These are phyloP conservation scores for Ophiostoma quercus DNA, from an alignment of 2,329 filamentous ascomycete genomes.

Conservation along the genomic window DNA sequence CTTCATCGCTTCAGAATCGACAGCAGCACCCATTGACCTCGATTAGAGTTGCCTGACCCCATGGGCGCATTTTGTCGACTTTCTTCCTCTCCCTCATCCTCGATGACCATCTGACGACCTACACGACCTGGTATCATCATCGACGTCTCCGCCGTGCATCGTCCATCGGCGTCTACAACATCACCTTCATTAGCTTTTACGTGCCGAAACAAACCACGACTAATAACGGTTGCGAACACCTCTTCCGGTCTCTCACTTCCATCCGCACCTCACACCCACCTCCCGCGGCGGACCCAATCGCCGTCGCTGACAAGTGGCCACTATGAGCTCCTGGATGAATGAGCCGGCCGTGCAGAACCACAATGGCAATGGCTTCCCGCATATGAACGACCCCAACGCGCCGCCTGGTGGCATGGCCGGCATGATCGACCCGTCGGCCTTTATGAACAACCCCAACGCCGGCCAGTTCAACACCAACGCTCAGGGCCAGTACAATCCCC, in stretches of 20 bases:
- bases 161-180: background rate
- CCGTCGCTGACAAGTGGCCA: conserved; percentile 29
- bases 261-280: conserved; percentile 10
- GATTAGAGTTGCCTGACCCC: conserved; percentile 24
- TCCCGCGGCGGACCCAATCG: conserved; percentile 31
- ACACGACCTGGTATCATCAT: conserved; percentile 2
- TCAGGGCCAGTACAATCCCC: conserved; percentile 55
- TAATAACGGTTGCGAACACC: background rate
- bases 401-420: conserved; percentile 39
- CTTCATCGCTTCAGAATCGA: background rate
- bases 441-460: conserved; percentile 48
- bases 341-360: conserved; percentile 63
- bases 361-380: conserved; percentile 64
- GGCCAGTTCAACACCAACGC: conserved; percentile 18
- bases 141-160: background rate
- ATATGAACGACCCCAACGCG: conserved; percentile 57
- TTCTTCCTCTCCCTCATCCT: conserved; percentile 13
- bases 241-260: background rate
- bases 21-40: background rate
- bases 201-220: background rate
- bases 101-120: conserved; percentile 13
- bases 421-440: conserved; percentile 63
- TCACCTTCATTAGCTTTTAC: background rate
- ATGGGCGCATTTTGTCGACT: conserved; percentile 36
- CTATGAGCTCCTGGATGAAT: conserved; percentile 69